A percentile compares a stretch with the other conserved stretches of the same genome.
phyloP scores from a whole-genome alignment of 2,329 filamentous ascomycete genomes.

The Zymoseptoria brevis region DNA sequence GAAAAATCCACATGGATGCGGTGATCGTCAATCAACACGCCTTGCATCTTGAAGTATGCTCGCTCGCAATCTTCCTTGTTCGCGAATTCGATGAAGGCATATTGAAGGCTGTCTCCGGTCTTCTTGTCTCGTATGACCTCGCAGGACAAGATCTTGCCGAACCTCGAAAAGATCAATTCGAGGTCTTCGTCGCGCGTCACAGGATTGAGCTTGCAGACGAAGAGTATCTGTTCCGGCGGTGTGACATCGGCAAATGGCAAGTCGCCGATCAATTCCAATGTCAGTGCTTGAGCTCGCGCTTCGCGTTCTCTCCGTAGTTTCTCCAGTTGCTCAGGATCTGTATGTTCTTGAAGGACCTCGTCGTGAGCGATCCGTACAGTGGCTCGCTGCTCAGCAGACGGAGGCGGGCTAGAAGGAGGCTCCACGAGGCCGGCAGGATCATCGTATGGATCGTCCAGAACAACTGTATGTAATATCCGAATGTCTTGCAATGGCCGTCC shows the following conservation, averaged over 20 bases:
- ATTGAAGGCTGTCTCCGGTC: conserved; percentile 90
- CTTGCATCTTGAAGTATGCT: conserved; percentile 98
- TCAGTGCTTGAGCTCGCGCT: conserved; percentile 86
- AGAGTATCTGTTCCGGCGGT: conserved; percentile 92
- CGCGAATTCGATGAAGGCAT: conserved; percentile 95
- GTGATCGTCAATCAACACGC: conserved; percentile 90
- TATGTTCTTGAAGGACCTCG: conserved; percentile 68
- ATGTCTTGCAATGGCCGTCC: conserved; percentile 90
- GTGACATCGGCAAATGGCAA: conserved; percentile 95
- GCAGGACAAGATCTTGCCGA: conserved; percentile 89
- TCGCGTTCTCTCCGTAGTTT: conserved; percentile 77
- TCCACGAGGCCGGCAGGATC: conserved; percentile 71
- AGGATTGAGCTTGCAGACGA: conserved; percentile 97
- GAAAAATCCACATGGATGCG: conserved; percentile 98
- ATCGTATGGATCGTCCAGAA: conserved; percentile 85
- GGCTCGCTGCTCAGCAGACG: conserved; percentile 75
- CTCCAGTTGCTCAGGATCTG: conserved; percentile 73
- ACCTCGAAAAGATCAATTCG: conserved; percentile 92
- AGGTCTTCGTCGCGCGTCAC: conserved; percentile 92
- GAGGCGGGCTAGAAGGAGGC: conserved; percentile 70
- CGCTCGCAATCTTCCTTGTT: conserved; percentile 88
- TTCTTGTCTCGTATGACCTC: conserved; percentile 92
- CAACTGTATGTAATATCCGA: conserved; percentile 81
- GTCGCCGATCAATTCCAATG: conserved; percentile 95
- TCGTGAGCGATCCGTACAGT: conserved; percentile 90